Evolutionary conservation across 2,329 filamentous ascomycete species (phyloP).

Genomic region (Pseudogymnoascus sp.): DNA sequence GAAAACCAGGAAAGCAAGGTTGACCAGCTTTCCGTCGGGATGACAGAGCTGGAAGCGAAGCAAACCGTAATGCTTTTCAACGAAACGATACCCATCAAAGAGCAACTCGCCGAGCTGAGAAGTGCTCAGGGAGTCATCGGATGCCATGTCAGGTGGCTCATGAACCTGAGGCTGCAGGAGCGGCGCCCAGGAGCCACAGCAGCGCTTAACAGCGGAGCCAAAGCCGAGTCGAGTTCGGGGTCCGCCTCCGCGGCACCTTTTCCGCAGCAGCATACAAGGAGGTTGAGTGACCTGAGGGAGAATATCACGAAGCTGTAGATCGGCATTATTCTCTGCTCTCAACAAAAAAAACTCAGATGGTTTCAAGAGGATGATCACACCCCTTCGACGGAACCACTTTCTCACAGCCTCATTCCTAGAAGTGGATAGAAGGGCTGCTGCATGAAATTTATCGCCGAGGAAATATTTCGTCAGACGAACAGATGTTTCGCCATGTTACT

Average conservation of each 20-base stretch:
- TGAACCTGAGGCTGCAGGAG: conserved; percentile 27
- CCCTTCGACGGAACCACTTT: neutral
- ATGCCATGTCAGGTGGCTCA: conserved; percentile 30
- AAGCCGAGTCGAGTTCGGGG: conserved; percentile 6
- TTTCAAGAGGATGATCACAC: neutral
- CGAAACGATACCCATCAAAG: conserved; percentile 52
- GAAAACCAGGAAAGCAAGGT: conserved; percentile 48
- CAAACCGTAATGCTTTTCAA: conserved; percentile 55
- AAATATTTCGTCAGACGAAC: neutral
- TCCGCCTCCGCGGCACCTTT: conserved; percentile 10
- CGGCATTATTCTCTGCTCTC: neutral
- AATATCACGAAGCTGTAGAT: conserved; percentile 21
- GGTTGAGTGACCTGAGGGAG: conserved; percentile 22
- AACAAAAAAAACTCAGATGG: neutral
- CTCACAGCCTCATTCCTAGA: neutral
- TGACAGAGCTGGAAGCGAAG: conserved; percentile 50
- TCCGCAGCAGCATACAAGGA: conserved; percentile 12
- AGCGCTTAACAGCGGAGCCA: conserved; percentile 12
- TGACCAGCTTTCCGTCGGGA: conserved; percentile 46
- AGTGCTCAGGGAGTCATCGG: conserved; percentile 27
- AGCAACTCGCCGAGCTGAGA: conserved; percentile 48
- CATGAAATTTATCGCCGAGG: neutral
- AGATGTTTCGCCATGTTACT: neutral
- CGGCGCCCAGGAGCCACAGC: conserved; percentile 18
- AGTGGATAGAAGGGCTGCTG: neutral